Evolutionary conservation across 108 stramenopile species (phyloP).

Genomic region (Stephanodiscus triporus): DNA sequence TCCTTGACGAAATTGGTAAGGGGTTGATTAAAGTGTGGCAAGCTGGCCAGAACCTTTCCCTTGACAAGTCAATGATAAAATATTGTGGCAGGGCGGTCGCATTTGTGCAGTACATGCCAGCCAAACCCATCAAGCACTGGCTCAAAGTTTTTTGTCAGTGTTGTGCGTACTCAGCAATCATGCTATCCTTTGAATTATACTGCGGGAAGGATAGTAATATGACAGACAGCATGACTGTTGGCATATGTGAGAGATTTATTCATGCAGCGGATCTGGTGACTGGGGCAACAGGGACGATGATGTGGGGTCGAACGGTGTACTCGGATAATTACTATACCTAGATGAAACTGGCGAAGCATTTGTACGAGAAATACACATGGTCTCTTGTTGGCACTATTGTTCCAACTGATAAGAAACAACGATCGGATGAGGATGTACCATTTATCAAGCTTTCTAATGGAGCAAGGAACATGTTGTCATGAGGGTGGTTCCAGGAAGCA

Average conservation of each 20-base stretch:
- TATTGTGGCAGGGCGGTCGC: conserved; percentile 24
- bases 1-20: conserved; percentile 4
- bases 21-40: conserved; percentile 17
- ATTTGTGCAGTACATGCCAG: conserved; percentile 38
- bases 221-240: neutral
- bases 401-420: conserved; percentile 21
- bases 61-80: conserved; percentile 34
- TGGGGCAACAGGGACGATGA: neutral
- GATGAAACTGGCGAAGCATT: conserved; percentile 7
- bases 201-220: neutral
- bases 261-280: too few relatives aligned
- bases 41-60: neutral
- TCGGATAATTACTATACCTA: conserved; percentile 29
- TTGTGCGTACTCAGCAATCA: conserved; percentile 2
- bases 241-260: neutral
- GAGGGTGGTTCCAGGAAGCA: conserved; percentile 31
- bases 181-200: neutral
- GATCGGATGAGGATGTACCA: conserved; percentile 19
- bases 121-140: conserved; percentile 39
- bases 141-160: conserved; percentile 22
- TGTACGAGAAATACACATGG: conserved; percentile 17
- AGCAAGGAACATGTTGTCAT: neutral
- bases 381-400: conserved; percentile 22
- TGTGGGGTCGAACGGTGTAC: conserved; percentile 5
- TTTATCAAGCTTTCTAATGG: conserved; percentile 34